phyloP scores from a whole-genome alignment of 169 alveolate genomes.

The Haemoproteus tartakovskyi region DNA sequence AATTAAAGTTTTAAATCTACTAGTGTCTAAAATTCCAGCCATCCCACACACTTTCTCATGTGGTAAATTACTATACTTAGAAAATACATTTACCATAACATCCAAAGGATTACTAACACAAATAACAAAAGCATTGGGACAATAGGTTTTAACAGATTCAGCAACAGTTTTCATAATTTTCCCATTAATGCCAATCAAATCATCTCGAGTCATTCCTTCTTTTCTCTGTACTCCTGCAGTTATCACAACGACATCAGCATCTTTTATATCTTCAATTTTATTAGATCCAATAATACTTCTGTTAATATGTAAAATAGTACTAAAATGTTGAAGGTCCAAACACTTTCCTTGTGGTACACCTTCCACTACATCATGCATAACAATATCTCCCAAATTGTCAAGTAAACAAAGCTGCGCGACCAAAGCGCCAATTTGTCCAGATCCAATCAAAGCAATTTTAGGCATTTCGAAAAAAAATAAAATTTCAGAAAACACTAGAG shows the following conservation, averaged over 20 bases:
- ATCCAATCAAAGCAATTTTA: constrained; percentile 78
- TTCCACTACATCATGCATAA: constrained; percentile 77
- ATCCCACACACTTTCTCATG: constrained; percentile 82
- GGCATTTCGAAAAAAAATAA: constrained; percentile 56
- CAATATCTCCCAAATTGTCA: constrained; percentile 80
- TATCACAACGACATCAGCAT: constrained; percentile 81
- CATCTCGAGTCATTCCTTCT: constrained; percentile 85
- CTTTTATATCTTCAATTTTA: constrained; percentile 72
- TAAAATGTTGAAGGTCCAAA: constrained; percentile 78
- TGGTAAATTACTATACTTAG: constrained; percentile 81
- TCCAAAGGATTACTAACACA: constrained; percentile 87
- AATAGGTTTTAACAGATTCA: constrained; percentile 78
- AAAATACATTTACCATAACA: constrained; percentile 79
- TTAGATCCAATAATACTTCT: constrained; percentile 74
- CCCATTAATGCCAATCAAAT: constrained; percentile 77
- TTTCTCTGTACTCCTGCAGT: constrained; percentile 84
- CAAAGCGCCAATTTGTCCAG: constrained; percentile 83
- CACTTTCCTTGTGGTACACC: constrained; percentile 80
- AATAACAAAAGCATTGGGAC: constrained; percentile 84
- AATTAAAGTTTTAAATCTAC: constrained; percentile 78
- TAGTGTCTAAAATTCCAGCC: constrained; percentile 85
- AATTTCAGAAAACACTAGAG: too few relatives aligned
- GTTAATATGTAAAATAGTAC: constrained; percentile 71
- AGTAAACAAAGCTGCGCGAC: constrained; percentile 78
- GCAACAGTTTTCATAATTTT: constrained; percentile 80